Percentiles rank a stretch among this genome's conserved stretches.
Evolutionary conservation across 2,329 filamentous ascomycete species (phyloP).

Genomic region (Aspergillus sp.): DNA sequence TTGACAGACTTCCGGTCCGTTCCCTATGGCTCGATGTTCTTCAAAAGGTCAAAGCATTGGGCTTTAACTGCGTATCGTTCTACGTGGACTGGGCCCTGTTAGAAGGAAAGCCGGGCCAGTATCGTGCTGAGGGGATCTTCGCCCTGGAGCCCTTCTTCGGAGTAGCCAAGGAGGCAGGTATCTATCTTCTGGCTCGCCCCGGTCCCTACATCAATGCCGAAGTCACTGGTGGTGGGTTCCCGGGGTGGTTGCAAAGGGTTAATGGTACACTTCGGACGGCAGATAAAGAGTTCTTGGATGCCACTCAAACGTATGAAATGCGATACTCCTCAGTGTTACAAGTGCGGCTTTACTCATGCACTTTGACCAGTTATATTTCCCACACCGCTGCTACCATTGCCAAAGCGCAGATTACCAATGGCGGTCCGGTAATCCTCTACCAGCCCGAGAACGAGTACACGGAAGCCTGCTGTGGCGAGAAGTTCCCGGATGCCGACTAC

Average conservation of each 20-base stretch:
- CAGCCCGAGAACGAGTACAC: slow-evolving; percentile 81
- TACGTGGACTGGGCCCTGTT: slow-evolving; percentile 72
- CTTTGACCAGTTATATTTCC: slow-evolving; percentile 46
- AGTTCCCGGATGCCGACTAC: slow-evolving; percentile 60
- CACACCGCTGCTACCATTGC: slow-evolving; percentile 60
- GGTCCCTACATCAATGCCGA: slow-evolving; percentile 76
- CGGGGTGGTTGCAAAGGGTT: slow-evolving; percentile 68
- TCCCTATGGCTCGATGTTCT: slow-evolving; percentile 63
- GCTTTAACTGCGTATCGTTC: slow-evolving; percentile 72
- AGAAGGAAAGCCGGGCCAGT: slow-evolving; percentile 64
- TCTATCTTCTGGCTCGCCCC: slow-evolving; percentile 66
- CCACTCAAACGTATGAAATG: slow-evolving; percentile 53
- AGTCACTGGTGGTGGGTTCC: slow-evolving; percentile 66
- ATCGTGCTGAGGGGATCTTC: slow-evolving; percentile 63
- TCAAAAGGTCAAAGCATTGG: slow-evolving; percentile 73
- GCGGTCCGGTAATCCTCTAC: slow-evolving; percentile 67
- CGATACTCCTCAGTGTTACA: not conserved
- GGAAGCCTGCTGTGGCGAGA: slow-evolving; percentile 38
- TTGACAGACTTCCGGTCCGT: slow-evolving; percentile 49
- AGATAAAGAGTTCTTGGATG: slow-evolving; percentile 53
- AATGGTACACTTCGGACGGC: slow-evolving; percentile 56
- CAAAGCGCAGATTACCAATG: slow-evolving; percentile 71
- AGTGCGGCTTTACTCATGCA: not conserved
- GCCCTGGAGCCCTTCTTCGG: slow-evolving; percentile 67
- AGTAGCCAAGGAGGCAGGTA: slow-evolving; percentile 61